Base-by-base conservation (phyloP, 371 early-diverging fungal species). In the Blakeslea trispora region DNA sequence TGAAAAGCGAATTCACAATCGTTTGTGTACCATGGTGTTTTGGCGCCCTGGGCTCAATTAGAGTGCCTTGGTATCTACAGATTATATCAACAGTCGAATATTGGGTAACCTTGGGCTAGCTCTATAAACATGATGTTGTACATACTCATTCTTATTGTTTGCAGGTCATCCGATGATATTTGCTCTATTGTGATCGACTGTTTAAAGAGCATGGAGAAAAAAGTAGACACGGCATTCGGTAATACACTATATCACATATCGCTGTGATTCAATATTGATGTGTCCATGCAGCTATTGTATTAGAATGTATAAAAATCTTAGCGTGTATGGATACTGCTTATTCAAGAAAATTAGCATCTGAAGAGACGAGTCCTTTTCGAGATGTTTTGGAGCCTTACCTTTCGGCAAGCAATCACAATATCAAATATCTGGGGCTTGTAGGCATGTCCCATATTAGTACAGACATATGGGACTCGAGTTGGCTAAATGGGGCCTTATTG, bases 21-120 rank as follows among this genome's bases (percentile, higher is more conserved):
- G 15, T 79, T 67, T 50, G 57, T 58, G 9, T 81, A 76, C 59
- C 84, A 83, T 58, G 79, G 79, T 28, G 76, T 79, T 4, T 65
- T 68, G 8, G 81, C 84, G 1, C 84, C 84, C 4, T 83, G 81
- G 81, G 75, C 77, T 5, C 82, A 81, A 50, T 32, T 81, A 7
- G 50, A 68, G 28, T 71, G 73, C 37, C 50, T 81, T 8, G 49
- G 67, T 34, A 73, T 79, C 4, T 53, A 73, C 23, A 55, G 54
- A 14, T 55, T 54, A 22, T 70, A 68, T 39, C 61, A 59, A 5
- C 43, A 68, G 2, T 24, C 45, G 21, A 69, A 61, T 31, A 68
- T 75, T 24, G 73, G 71, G 77, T 74, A 79, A 59, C 15, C 2
- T 11, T 44, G 8, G 5, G 13, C n/a, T 45, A 39, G 37, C 15